A percentile compares a stretch with the other conserved stretches of the same genome.
Conservation (phyloP, 1,284 basidiomycete genomes). For the Phlebopus sp. region DNA sequence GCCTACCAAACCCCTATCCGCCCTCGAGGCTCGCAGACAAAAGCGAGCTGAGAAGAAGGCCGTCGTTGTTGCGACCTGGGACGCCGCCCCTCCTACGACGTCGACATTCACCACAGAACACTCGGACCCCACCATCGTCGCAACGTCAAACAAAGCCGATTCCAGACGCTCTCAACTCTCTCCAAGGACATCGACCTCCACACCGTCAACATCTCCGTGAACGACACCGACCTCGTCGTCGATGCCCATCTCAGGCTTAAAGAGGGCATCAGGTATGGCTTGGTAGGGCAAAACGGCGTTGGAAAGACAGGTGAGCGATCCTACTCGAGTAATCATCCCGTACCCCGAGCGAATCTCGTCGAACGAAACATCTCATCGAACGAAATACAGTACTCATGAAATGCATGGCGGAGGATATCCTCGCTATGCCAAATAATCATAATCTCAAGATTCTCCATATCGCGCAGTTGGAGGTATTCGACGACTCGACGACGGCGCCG, state of each 20-base stretch:
- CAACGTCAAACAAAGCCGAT: slow-evolving; percentile 33
- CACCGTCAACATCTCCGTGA: slow-evolving; percentile 46
- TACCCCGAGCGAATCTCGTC: too few species aligned
- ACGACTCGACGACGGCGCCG: slow-evolving; percentile 7
- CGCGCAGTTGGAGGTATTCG: slow-evolving; percentile 10
- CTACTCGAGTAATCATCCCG: slow-evolving; percentile 33
- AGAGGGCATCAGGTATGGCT: slow-evolving; percentile 48
- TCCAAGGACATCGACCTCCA: slow-evolving; percentile 43
- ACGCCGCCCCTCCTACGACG: not conserved
- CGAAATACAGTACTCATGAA: slow-evolving; percentile 13
- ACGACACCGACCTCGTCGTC: slow-evolving; percentile 47
- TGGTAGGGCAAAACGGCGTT: slow-evolving; percentile 57
- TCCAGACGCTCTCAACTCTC: slow-evolving; percentile 41
- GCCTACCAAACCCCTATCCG: slow-evolving; percentile 2
- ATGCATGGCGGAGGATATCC: slow-evolving; percentile 13
- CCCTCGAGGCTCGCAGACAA: slow-evolving; percentile 7
- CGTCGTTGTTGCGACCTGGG: not conserved
- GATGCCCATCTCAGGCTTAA: slow-evolving; percentile 54
- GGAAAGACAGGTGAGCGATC: slow-evolving; percentile 48
- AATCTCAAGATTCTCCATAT: slow-evolving; percentile 11
- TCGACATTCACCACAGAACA: not conserved
- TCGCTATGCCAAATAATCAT: slow-evolving; percentile 11
- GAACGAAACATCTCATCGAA: too few species aligned
- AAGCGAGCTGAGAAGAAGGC: slow-evolving; percentile 11
- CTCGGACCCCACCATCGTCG: slow-evolving; percentile 3